phyloP scores from a whole-genome alignment of 164 flowering plant genomes.

The Aristolochia californica region DNA sequence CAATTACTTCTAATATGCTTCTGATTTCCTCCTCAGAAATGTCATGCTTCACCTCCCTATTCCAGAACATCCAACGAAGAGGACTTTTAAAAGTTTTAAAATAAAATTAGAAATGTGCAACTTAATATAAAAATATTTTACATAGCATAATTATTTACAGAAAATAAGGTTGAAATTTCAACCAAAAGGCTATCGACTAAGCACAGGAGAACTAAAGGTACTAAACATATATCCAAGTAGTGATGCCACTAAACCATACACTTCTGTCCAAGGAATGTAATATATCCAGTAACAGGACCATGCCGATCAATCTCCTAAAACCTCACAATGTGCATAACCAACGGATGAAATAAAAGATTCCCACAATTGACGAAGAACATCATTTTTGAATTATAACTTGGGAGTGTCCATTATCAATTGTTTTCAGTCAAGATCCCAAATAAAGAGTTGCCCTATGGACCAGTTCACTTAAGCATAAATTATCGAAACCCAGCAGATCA shows the following conservation, averaged over 20 bases:
- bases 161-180: not conserved
- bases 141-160: not conserved
- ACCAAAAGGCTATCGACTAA: not conserved
- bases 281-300: too few relatives aligned
- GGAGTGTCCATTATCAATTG: not conserved
- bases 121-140: not conserved
- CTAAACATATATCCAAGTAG: too few relatives aligned
- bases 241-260: too few relatives aligned
- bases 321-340: too few relatives aligned
- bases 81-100: not conserved
- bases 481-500: too few relatives aligned
- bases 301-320: too few relatives aligned
- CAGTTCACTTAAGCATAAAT: not conserved
- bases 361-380: too few relatives aligned
- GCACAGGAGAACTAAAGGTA: not conserved
- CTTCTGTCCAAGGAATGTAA: too few relatives aligned
- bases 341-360: too few relatives aligned
- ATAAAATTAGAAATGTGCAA: not conserved
- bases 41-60: conserved; percentile 20
- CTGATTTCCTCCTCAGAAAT: conserved; percentile 44
- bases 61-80: not conserved
- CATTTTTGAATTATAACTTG: not conserved
- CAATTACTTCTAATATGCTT: conserved; percentile 44
- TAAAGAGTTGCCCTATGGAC: not conserved
- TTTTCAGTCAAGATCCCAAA: not conserved